Percentiles rank a stretch among this genome's conserved stretches.
Conservation (phyloP, 2,329 filamentous ascomycete genomes). For the Sphaerostilbella broomeana region DNA sequence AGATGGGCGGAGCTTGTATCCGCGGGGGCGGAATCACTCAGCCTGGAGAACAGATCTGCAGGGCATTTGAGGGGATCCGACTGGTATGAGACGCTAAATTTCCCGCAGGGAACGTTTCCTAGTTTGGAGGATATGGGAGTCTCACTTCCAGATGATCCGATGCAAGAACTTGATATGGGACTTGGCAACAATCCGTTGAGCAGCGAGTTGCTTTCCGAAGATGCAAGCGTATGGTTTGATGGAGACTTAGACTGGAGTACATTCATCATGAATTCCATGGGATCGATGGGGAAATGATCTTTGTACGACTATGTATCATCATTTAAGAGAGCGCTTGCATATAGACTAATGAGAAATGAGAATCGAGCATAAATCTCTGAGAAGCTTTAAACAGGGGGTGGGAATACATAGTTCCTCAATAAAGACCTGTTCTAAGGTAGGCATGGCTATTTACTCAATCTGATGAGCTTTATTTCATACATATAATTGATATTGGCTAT, state of each 20-base stretch:
- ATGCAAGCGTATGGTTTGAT: conserved; percentile 31
- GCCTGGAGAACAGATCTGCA: conserved; percentile 13
- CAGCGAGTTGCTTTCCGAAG: conserved; percentile 26
- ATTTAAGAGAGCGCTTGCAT: too few species aligned
- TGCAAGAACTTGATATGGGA: not conserved
- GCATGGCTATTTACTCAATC: too few species aligned
- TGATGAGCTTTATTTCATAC: too few species aligned
- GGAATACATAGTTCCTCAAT: too few species aligned
- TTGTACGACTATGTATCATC: too few species aligned
- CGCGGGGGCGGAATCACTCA: conserved; percentile 25
- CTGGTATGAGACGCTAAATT: conserved; percentile 12
- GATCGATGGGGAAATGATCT: conserved; percentile 19
- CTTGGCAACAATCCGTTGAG: conserved; percentile 23
- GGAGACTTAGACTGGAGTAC: conserved; percentile 30
- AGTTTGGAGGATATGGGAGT: conserved; percentile 7
- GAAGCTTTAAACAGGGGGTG: too few species aligned
- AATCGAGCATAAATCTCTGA: too few species aligned
- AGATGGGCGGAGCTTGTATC: conserved; percentile 41
- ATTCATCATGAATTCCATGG: conserved; percentile 27
- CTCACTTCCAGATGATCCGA: not conserved
- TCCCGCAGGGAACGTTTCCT: conserved; percentile 4
- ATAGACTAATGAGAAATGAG: too few species aligned
- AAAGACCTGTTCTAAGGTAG: too few species aligned
- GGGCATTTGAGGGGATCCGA: conserved; percentile 7
- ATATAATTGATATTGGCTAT: too few species aligned